Conservation (phyloP, 768 basidiomycete species). For the Candolleomyces efflorescens region DNA sequence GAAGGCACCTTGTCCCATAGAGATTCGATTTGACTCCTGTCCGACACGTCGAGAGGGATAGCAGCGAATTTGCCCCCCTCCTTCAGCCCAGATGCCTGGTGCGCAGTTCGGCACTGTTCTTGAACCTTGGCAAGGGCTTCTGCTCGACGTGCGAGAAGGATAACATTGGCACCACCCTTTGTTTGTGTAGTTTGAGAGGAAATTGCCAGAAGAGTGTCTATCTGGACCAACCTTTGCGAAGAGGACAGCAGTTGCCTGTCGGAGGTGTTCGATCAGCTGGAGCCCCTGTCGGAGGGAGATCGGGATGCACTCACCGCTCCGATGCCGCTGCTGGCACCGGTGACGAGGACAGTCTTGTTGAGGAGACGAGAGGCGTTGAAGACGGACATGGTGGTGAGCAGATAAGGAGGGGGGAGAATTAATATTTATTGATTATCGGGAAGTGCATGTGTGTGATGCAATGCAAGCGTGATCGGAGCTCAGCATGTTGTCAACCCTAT, state of each 20-base stretch:
- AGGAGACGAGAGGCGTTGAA: slow-evolving; percentile 79
- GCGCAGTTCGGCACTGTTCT: slow-evolving; percentile 61
- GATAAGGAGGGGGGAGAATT: neutral
- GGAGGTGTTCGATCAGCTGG: neutral
- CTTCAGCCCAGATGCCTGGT: slow-evolving; percentile 65
- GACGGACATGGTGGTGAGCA: slow-evolving; percentile 52
- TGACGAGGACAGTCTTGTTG: slow-evolving; percentile 84
- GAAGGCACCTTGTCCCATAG: slow-evolving; percentile 70
- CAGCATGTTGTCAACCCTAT: slow-evolving; percentile 11
- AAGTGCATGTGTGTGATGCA: neutral
- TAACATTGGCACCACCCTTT: slow-evolving; percentile 83
- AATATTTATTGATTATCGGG: neutral
- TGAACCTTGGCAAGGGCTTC: slow-evolving; percentile 72
- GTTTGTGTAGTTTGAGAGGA: neutral
- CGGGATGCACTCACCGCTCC: slow-evolving; percentile 61
- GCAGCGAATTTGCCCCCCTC: slow-evolving; percentile 76
- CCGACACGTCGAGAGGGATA: slow-evolving; percentile 76
- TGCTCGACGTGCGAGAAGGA: slow-evolving; percentile 74
- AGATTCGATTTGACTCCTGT: slow-evolving; percentile 63
- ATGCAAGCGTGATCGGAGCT: slow-evolving; percentile 20
- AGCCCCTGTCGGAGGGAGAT: neutral
- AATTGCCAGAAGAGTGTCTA: slow-evolving; percentile 4
- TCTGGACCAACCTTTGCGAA: slow-evolving; percentile 92
- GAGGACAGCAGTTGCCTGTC: slow-evolving; percentile 86
- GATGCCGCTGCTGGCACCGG: slow-evolving; percentile 88